phyloP scores from a whole-genome alignment of 345 rosid species.

The Euphorbia tirucalli region DNA sequence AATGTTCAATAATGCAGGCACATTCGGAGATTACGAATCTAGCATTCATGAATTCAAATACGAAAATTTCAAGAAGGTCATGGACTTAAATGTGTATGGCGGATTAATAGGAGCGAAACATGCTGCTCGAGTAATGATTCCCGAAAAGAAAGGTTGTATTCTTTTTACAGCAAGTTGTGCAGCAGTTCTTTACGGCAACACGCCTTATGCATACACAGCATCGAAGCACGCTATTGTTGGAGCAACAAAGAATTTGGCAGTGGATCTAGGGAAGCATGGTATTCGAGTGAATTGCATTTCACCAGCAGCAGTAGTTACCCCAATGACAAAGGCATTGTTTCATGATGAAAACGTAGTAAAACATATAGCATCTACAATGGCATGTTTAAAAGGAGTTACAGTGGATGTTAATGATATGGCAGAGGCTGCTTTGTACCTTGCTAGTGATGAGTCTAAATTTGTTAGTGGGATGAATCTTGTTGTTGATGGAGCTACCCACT shows the following conservation, averaged over 20 bases:
- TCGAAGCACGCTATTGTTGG: conserved; percentile 17
- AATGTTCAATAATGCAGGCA: conserved; percentile 6
- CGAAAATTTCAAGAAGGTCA: neutral
- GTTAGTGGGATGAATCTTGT: conserved; percentile 1
- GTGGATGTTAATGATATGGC: neutral
- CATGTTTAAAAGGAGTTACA: neutral
- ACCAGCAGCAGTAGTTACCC: neutral
- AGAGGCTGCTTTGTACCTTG: neutral
- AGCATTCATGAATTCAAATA: neutral
- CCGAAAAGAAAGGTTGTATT: neutral
- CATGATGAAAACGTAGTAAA: neutral
- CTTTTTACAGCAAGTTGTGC: neutral
- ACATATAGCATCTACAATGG: neutral
- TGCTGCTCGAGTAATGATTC: conserved; percentile 7
- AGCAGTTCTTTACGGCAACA: neutral
- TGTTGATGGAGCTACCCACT: neutral
- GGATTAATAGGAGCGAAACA: conserved; percentile 10
- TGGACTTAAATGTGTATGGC: neutral
- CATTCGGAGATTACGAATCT: neutral
- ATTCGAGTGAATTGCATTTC: conserved; percentile 4
- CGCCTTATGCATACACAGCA: neutral
- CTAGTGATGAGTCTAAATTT: too few species aligned
- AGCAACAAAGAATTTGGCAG: too few species aligned
- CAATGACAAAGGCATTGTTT: neutral
- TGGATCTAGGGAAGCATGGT: too few species aligned